Evolutionary conservation across 306 rosid genomes (phyloP).

Genomic region (Vachellia pachyceras): DNA sequence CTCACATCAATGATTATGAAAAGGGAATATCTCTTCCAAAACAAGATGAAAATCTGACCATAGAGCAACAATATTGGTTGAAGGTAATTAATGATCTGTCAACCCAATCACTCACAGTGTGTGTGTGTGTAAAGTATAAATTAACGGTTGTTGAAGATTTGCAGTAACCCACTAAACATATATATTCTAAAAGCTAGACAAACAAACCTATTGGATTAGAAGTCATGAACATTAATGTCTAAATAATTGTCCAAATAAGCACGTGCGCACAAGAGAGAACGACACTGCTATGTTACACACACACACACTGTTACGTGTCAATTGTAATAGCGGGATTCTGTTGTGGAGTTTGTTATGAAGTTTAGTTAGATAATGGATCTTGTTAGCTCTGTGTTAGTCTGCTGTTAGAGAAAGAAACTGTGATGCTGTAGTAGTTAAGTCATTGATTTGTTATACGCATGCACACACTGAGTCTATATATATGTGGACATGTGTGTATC

Average conservation of each 20-base stretch:
- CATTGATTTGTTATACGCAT: no score
- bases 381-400: no score
- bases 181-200: not conserved
- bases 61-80: slow-evolving; percentile 23
- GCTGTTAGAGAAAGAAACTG: no score
- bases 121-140: not conserved
- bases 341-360: no score
- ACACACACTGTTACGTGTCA: no score
- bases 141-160: slow-evolving; percentile 25
- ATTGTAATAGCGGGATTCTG: no score
- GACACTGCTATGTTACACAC: no score
- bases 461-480: no score
- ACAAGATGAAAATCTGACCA: slow-evolving; percentile 29
- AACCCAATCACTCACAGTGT: not conserved
- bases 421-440: no score
- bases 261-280: not conserved
- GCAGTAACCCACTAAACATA: slow-evolving; percentile 5
- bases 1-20: slow-evolving; percentile 24
- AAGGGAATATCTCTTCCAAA: slow-evolving; percentile 30
- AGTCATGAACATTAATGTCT: not conserved
- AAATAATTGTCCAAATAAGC: not conserved
- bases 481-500: no score
- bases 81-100: slow-evolving; percentile 16
- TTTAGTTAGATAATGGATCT: no score
- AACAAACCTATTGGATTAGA: not conserved